Conservation (phyloP, 352 stramenopile species). For the Phytophthora hybrid region DNA sequence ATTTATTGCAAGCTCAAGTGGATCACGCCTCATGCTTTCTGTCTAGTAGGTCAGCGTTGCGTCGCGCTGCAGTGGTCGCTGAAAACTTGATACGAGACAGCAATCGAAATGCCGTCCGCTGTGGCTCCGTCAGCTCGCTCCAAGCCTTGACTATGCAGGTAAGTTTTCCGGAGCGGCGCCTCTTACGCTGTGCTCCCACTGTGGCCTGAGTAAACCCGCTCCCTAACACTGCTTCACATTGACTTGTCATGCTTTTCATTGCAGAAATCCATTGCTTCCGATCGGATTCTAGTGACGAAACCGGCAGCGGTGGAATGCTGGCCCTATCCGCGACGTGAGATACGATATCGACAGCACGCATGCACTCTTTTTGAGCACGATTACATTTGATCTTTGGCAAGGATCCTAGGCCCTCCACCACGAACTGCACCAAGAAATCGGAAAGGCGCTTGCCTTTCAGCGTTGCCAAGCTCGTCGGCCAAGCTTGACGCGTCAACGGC, state of each 20-base stretch:
- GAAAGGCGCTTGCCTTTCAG: too few species aligned
- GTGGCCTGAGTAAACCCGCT: background rate
- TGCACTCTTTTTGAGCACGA: too few species aligned
- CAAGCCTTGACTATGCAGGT: slow-evolving; percentile 1
- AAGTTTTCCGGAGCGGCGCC: slow-evolving; percentile 2
- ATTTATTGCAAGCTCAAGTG: background rate
- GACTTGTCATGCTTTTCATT: background rate
- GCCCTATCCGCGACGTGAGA: too few species aligned
- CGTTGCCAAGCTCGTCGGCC: too few species aligned
- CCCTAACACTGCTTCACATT: slow-evolving; percentile 9
- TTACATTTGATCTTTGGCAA: too few species aligned
- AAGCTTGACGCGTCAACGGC: too few species aligned
- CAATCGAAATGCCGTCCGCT: background rate
- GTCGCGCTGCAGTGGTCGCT: background rate
- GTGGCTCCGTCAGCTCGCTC: background rate
- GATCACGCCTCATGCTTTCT: background rate
- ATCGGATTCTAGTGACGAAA: too few species aligned
- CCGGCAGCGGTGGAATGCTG: too few species aligned
- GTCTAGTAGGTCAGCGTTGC: background rate
- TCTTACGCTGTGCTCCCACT: background rate
- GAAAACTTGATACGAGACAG: background rate
- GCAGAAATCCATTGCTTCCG: too few species aligned
- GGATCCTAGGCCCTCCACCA: too few species aligned
- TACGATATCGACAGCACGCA: too few species aligned
- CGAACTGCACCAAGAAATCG: too few species aligned